phyloP scores from a whole-genome alignment of 2,329 filamentous ascomycete species.

The Raffaelea arxii region DNA sequence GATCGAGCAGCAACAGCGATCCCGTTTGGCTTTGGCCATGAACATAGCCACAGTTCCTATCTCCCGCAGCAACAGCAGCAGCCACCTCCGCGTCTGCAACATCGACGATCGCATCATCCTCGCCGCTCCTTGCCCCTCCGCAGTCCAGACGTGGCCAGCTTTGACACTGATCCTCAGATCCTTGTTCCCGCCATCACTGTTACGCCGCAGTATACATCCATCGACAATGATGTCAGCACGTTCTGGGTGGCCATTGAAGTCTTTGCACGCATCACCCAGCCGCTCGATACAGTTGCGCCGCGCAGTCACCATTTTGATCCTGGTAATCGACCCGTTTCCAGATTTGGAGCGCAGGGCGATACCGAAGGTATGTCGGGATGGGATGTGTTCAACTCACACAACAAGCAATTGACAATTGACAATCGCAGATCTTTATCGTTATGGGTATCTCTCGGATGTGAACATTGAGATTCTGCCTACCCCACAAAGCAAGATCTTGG shows the following conservation, averaged over 20 bases:
- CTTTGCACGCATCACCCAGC: conserved; percentile 20
- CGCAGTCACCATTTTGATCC: neutral
- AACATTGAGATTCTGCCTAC: conserved; percentile 34
- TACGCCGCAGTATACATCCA: conserved; percentile 28
- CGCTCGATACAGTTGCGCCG: neutral
- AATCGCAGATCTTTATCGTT: conserved; percentile 22
- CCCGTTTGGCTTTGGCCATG: too few relatives aligned
- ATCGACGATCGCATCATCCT: too few relatives aligned
- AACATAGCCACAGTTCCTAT: too few relatives aligned
- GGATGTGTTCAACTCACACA: neutral
- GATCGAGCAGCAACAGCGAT: too few relatives aligned
- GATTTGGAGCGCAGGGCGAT: neutral
- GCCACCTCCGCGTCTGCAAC: too few relatives aligned
- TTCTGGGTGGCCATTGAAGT: conserved; percentile 43
- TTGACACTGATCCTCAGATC: conserved; percentile 6
- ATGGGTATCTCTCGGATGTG: conserved; percentile 40
- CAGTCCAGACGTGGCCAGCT: neutral
- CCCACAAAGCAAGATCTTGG: conserved; percentile 28
- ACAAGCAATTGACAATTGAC: neutral
- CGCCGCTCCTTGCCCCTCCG: too few relatives aligned
- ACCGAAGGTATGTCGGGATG: neutral
- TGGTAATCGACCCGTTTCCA: too few relatives aligned
- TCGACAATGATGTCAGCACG: conserved; percentile 22
- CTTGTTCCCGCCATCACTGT: conserved; percentile 33
- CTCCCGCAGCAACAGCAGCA: too few relatives aligned